Evolutionary conservation across 805 yeast genomes (phyloP), one percentile per base, ranked within the genome.

Genomic region (Myxozyma kluyveri): DNA sequence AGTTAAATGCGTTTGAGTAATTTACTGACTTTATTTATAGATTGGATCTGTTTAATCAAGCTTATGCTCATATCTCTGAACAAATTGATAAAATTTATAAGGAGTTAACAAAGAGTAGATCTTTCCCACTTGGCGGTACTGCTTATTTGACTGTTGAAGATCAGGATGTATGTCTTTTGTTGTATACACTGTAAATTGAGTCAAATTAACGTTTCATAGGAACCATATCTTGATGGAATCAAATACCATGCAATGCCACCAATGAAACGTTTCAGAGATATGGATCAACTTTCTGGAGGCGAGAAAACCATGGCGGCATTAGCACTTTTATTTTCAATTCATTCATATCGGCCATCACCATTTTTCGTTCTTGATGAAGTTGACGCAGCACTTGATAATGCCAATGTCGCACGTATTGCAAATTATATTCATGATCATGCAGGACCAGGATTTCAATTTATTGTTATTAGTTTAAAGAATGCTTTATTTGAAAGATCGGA

Each of bases 241-340:
- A 85, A 82, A 61, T 93, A 88, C 62, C 93, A 88, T 67, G 96
- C 96, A 0, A 89, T 89, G 85, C 98, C 98, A 1, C 98, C 98
- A 7, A 78, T 86, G 80, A 93, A 93, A 64, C 75, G 96, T 60
- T 93, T 89, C 67, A 78, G 91, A 60, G 96, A 88, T 59, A 89
- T 93, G 88, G 95, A 88, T 52, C 78, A 86, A 50, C 74, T 93
- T 21, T 88, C 96, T 0, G 99, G 99, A 48, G 99, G 99, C 49
- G 99, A 93, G 66, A 89, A 90, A 66, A 87, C 97, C 1, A 84
- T 93, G 67, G 99, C 99, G 1, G 99, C 99, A 0, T 72, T 93
- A 57, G 97, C 98, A 0, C 72, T 93, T 57, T 69, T 93, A 43
- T 93, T 93, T 71, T 90, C 98, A 0, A 81, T 90, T 38, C 97